Evolutionary conservation across 73 alveolate genomes (phyloP).

Genomic region (Breviolum minutum): DNA sequence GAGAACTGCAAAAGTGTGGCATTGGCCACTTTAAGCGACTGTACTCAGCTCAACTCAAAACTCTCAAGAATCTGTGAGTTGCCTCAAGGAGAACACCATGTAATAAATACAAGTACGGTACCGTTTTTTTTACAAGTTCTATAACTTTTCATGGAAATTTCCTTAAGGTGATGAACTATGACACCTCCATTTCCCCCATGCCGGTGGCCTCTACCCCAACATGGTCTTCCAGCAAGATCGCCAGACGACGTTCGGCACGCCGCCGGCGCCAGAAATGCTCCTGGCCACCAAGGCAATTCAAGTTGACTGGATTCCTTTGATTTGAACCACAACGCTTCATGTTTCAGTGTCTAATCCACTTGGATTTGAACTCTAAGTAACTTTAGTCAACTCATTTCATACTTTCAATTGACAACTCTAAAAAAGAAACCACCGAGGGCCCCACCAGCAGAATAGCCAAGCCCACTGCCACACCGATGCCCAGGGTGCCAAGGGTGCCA

Average conservation of each 20-base stretch:
- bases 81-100: not conserved
- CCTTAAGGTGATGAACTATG: too few species aligned
- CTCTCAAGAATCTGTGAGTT: too few species aligned
- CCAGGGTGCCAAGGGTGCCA: not conserved
- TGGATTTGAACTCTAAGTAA: not conserved
- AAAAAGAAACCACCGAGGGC: not conserved
- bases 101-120: too few species aligned
- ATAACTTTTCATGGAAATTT: too few species aligned
- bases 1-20: too few species aligned
- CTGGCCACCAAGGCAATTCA: not conserved
- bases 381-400: not conserved
- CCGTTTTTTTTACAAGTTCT: not conserved
- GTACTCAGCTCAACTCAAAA: too few species aligned
- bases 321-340: not conserved
- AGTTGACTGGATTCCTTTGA: not conserved
- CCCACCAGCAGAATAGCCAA: not conserved
- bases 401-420: not conserved
- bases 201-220: slow-evolving; percentile 48
- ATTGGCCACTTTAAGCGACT: too few species aligned
- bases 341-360: not conserved
- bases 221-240: not conserved
- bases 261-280: slow-evolving; percentile 17
- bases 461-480: not conserved
- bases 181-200: not conserved
- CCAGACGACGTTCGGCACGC: slow-evolving; percentile 11